These are phyloP conservation scores for Coniochaeta pulveracea DNA, from an alignment of 2,329 filamentous ascomycete genomes.

Conservation along the genomic window DNA sequence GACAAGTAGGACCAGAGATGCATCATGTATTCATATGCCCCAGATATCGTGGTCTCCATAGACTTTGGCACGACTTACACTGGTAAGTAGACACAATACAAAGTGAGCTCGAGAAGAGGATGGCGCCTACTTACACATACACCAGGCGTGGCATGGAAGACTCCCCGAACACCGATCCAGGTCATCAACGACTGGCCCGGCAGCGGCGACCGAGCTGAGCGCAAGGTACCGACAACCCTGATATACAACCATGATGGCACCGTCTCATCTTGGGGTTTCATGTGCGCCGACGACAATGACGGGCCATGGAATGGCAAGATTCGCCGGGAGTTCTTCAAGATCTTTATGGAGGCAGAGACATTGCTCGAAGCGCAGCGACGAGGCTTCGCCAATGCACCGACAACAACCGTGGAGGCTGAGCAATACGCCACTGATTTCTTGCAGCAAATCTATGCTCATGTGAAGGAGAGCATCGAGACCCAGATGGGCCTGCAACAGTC, in stretches of 20 bases:
- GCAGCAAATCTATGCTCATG: constrained; percentile 32
- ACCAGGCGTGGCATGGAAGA: constrained; percentile 22
- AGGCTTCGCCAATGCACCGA: constrained; percentile 30
- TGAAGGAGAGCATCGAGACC: constrained; percentile 30
- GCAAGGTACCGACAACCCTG: constrained; percentile 41
- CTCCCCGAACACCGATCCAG: constrained; percentile 27
- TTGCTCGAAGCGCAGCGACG: constrained; percentile 28
- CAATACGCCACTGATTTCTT: constrained; percentile 38
- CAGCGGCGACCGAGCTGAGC: constrained; percentile 36
- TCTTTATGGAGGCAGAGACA: constrained; percentile 35
- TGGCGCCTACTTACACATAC: constrained; percentile 1
- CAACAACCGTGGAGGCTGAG: constrained; percentile 28
- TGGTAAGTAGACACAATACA: constrained; percentile 19
- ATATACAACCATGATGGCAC: constrained; percentile 29
- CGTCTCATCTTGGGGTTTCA: constrained; percentile 40
- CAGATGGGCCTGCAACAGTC: constrained; percentile 23
- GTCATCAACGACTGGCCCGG: constrained; percentile 43
- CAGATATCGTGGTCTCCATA: constrained; percentile 29
- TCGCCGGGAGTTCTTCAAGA: constrained; percentile 42
- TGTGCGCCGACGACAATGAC: constrained; percentile 35
- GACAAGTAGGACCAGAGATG: not conserved
- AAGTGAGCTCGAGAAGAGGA: not conserved
- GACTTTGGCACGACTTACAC: constrained; percentile 35
- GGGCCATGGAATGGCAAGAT: constrained; percentile 19
- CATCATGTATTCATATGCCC: constrained; percentile 7